A percentile compares a stretch with the other conserved stretches of the same genome.
Evolutionary conservation across 2,329 filamentous ascomycete species (phyloP).

Genomic region (Eutypella sp.): DNA sequence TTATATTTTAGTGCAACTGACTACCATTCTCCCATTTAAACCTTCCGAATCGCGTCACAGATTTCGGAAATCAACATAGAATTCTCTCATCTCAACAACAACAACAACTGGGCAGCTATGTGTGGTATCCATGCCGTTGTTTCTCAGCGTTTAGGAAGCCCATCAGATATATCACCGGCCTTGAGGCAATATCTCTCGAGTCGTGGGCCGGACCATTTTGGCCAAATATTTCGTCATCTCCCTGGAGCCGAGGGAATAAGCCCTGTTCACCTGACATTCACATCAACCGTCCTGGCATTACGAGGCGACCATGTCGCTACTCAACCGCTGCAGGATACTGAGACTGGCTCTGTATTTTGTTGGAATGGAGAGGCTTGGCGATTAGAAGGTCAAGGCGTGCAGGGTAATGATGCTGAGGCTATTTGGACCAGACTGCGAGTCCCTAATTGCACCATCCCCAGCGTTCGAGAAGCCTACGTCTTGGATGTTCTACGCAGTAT

Average conservation of each 20-base stretch:
- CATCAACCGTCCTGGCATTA: slow-evolving; percentile 86
- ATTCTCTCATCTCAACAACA: not conserved
- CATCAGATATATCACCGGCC: slow-evolving; percentile 25
- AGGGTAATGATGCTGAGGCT: slow-evolving; percentile 71
- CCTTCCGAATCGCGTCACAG: no score
- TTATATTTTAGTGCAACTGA: no score
- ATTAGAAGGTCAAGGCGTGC: slow-evolving; percentile 52
- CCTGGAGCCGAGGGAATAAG: slow-evolving; percentile 18
- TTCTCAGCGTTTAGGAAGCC: slow-evolving; percentile 26
- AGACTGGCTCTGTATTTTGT: slow-evolving; percentile 66
- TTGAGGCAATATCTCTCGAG: slow-evolving; percentile 45
- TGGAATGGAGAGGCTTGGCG: slow-evolving; percentile 99
- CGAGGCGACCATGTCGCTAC: slow-evolving; percentile 65
- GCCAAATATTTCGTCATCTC: slow-evolving; percentile 31
- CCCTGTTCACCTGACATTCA: slow-evolving; percentile 55
- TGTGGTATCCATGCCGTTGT: slow-evolving; percentile 57
- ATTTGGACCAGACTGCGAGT: slow-evolving; percentile 51
- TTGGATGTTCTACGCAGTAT: slow-evolving; percentile 54
- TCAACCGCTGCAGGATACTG: slow-evolving; percentile 65
- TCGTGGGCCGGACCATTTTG: slow-evolving; percentile 56
- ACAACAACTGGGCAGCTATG: no score
- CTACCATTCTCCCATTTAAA: no score
- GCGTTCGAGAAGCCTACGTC: slow-evolving; percentile 31
- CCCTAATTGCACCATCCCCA: slow-evolving; percentile 17
- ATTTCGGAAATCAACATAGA: no score